A percentile compares a stretch with the other conserved stretches of the same genome.
phyloP scores from a whole-genome alignment of 495 filamentous ascomycete species.

The Daldinia loculata region DNA sequence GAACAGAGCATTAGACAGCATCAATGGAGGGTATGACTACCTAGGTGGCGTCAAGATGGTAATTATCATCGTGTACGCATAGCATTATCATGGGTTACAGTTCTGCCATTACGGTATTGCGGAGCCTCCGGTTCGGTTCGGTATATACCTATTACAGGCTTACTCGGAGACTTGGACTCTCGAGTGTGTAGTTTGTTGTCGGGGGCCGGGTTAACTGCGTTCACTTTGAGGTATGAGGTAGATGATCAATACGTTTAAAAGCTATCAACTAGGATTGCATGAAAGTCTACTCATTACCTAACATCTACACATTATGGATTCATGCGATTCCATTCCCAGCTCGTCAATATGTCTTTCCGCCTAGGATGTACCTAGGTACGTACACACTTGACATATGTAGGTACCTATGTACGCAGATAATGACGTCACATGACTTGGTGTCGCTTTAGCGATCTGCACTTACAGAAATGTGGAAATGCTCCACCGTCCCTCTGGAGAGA shows the following conservation, averaged over 20 bases:
- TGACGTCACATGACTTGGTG: background rate
- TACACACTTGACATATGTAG: too few species aligned
- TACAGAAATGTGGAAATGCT: background rate
- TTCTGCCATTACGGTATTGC: constrained; percentile 7
- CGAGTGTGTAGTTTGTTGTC: background rate
- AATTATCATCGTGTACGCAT: background rate
- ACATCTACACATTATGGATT: background rate
- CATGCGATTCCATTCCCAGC: background rate
- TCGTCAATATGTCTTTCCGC: background rate
- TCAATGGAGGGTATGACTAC: constrained; percentile 22
- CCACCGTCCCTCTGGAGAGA: constrained; percentile 21
- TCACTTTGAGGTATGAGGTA: constrained; percentile 1
- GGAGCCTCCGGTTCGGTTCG: constrained; percentile 14
- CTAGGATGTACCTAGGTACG: background rate
- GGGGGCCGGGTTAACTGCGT: background rate
- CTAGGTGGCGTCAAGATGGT: background rate
- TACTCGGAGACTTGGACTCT: too few species aligned
- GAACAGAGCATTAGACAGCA: constrained; percentile 25
- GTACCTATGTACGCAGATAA: background rate
- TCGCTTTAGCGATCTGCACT: background rate
- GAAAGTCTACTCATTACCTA: background rate
- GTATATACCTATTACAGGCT: constrained; percentile 22
- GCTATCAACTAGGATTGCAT: background rate
- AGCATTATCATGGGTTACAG: constrained; percentile 10
- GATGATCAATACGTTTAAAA: background rate